Base-by-base conservation (phyloP, 202 grass and related monocot species). In the Cymbopogon flexuosus region DNA sequence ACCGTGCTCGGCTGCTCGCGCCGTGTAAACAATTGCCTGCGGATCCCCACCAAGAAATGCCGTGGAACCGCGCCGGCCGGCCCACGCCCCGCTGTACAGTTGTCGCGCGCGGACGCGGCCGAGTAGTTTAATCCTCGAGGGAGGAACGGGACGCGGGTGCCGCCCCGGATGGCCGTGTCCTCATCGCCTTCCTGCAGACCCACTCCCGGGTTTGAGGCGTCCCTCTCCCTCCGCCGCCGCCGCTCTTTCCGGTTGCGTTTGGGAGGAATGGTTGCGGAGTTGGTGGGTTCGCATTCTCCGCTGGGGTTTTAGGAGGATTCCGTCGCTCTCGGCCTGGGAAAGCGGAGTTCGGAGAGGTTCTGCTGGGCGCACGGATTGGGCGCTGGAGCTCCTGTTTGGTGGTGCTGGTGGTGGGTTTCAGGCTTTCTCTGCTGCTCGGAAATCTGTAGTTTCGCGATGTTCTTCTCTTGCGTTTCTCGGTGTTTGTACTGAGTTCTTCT, bases 151-250 rank as follows among this genome's bases (percentile, higher is more conserved):
- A 52, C 46, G 68, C 15, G 46, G 63, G 34, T 47, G 8, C 47
- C 64, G n/a, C 36, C 73, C 59, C 54, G 79, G 84, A 84, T 80
- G 80, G 86, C 80, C 75, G 75, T 73, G 86, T 59, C 86, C 77
- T 46, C 86, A 63, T 81, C 46, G 30, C 65, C 42, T 57, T 72
- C 45, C 65, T 45, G 82, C 82, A 89, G 87, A 89, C 82, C 82
- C 82, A 34, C 57, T 40, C 46, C 87, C 37, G 59, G 21, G 0
- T 85, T 77, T 65, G 65, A 89, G 66, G 87, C 77, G 72, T 19
- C 74, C 78, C 62, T 41, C 60, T 18, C 29, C 45, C 64, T 11
- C 43, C 76, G 9, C 77, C 71, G 76, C 77, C 31, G 80, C 74
- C 40, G 66, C 42, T 61, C 60, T 40, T 57, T 52, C 5, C 46